Base-by-base conservation (phyloP, 768 basidiomycete species). In the Naganishia onofrii region DNA sequence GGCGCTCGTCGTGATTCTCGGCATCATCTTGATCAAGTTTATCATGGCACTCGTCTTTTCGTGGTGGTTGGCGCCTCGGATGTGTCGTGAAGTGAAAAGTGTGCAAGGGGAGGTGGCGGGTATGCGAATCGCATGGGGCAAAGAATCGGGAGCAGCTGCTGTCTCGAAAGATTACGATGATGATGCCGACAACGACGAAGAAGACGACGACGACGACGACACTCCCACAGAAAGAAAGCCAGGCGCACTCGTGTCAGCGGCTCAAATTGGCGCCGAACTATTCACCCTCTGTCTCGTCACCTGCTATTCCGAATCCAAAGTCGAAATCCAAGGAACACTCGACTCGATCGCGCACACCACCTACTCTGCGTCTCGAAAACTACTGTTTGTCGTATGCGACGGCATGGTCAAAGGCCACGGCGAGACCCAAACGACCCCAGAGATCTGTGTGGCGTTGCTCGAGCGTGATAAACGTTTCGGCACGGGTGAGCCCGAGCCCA, bases 391-490 rank as follows among this genome's bases (percentile, higher is more conserved):
- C 68, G 90, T 99, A 13, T 93, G 93, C 56, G 96, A 99, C 80
- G 96, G 96, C 0, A 96, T 99, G 92, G 93, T 99, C 73, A 98
- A 95, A 0, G 96, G 96, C 38, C 90, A 89, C 4, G 96, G 96
- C 42, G 96, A 98, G 84, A 95, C 93, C 83, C 85, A 84, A 75
- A 93, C 92, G 72, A 99, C 96, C 8, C 96, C 96, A 8, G 96
- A 99, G 80, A 93, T 93, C 55, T 98, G 95, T 77, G 94, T 98
- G 51, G 85, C 88, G 48, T 79, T 99, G 67, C 81, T 99, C 58
- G 93, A 98, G 74, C 90, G 91, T 3, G 96, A 99, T 81, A 89
- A 91, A 29, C 86, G 96, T 17, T 99, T 98, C 76, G 96, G 95
- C 29, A n/a, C 21, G 1, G 48, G 48, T 26, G 93, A 96, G 76